phyloP scores from a whole-genome alignment of 257 asterid genomes.

The Misopates orontium region DNA sequence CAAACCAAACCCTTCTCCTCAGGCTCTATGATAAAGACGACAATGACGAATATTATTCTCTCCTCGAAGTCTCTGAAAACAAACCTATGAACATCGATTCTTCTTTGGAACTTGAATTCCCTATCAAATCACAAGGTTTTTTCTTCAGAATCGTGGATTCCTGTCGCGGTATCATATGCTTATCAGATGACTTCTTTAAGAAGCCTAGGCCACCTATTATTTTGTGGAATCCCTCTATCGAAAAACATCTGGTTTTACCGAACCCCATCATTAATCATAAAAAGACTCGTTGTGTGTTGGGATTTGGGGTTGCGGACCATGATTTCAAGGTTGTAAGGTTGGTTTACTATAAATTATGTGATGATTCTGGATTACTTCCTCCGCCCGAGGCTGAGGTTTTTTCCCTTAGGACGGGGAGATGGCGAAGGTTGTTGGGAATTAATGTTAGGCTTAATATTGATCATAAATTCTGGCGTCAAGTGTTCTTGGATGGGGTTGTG shows the following conservation, averaged over 20 bases:
- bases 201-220: slow-evolving; percentile 22
- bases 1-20: no score
- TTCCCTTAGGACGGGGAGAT: slow-evolving; percentile 35
- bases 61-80: no score
- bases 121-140: no score
- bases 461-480: slow-evolving; percentile 40
- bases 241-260: slow-evolving; percentile 38
- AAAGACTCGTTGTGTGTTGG: slow-evolving; percentile 37
- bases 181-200: no score
- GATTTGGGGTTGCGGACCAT: slow-evolving; percentile 43
- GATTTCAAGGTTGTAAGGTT: slow-evolving; percentile 62
- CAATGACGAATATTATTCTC: no score
- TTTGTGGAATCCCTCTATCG: slow-evolving; percentile 59
- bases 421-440: slow-evolving; percentile 39
- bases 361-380: background rate
- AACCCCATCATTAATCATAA: slow-evolving; percentile 30
- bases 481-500: slow-evolving; percentile 39
- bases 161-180: no score
- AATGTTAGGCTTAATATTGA: slow-evolving; percentile 31
- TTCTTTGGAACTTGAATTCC: no score
- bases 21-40: no score
- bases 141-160: no score
- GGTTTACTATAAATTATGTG: slow-evolving; percentile 29
- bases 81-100: no score
- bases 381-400: slow-evolving; percentile 52